A percentile compares a stretch with the other conserved stretches of the same genome.
Conservation (phyloP, 2,329 filamentous ascomycete genomes). For the Lachnellula occidentalis region DNA sequence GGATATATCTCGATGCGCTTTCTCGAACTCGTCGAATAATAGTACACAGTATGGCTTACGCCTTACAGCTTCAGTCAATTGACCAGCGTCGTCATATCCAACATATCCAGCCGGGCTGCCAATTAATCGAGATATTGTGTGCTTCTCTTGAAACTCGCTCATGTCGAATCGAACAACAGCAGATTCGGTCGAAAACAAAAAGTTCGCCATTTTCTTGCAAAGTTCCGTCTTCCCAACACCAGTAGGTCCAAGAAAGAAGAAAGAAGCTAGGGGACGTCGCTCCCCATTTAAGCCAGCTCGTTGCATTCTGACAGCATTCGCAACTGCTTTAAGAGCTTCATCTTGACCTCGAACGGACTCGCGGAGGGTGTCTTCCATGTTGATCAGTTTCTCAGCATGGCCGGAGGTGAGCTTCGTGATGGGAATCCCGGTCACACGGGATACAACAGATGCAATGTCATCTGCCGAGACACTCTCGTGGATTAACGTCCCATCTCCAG, state of each 20-base stretch:
- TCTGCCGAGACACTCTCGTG: constrained; percentile 95
- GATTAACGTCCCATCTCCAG: constrained; percentile 52
- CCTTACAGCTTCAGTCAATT: constrained; percentile 90
- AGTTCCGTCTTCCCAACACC: constrained; percentile 97
- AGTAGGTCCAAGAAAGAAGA: constrained; percentile 96
- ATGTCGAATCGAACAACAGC: constrained; percentile 95
- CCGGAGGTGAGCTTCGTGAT: constrained; percentile 88
- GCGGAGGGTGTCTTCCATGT: constrained; percentile 88
- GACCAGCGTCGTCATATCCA: constrained; percentile 93
- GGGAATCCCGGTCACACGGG: constrained; percentile 85
- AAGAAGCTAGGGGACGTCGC: constrained; percentile 84
- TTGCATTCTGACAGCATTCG: constrained; percentile 90
- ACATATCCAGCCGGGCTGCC: constrained; percentile 89
- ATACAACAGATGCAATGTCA: constrained; percentile 90
- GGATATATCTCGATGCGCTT: constrained; percentile 92
- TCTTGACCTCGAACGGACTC: constrained; percentile 88
- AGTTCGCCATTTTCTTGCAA: constrained; percentile 90
- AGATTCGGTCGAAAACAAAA: constrained; percentile 86
- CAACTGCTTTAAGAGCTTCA: constrained; percentile 83
- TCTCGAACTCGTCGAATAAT: constrained; percentile 96
- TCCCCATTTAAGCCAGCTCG: constrained; percentile 87
- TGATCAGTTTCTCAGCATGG: constrained; percentile 88
- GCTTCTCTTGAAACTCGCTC: constrained; percentile 96
- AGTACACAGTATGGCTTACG: constrained; percentile 93
- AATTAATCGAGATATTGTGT: constrained; percentile 89